phyloP scores from a whole-genome alignment of 257 asterid species.

The Rubia yunnanensis region DNA sequence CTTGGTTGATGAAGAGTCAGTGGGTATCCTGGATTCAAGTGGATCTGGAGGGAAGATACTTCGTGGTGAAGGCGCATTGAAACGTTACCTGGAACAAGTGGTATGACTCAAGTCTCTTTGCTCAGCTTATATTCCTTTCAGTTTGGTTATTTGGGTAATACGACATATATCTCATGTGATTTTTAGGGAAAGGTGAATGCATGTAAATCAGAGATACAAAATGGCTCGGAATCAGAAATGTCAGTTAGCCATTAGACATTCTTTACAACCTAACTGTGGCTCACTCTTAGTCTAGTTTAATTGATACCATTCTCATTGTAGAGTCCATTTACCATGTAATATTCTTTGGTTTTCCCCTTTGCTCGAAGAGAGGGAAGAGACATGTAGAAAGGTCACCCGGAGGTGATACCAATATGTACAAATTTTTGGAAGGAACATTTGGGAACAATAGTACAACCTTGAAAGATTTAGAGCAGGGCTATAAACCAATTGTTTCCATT shows the following conservation, averaged over 20 bases:
- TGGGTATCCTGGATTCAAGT: constrained; percentile 39
- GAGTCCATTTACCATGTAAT: neutral
- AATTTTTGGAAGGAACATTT: no score
- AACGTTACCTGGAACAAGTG: constrained; percentile 39
- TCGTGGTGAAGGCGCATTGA: constrained; percentile 63
- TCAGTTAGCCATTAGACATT: constrained; percentile 53
- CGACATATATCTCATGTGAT: neutral
- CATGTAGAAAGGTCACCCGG: no score
- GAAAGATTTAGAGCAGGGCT: neutral
- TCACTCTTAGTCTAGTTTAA: constrained; percentile 5
- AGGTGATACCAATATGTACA: no score
- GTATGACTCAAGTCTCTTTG: constrained; percentile 22
- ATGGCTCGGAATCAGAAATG: constrained; percentile 37
- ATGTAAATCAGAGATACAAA: constrained; percentile 36
- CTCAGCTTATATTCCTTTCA: neutral
- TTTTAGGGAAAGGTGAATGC: constrained; percentile 35
- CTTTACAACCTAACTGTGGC: neutral
- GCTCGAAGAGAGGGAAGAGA: neutral
- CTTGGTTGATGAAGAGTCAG: constrained; percentile 74
- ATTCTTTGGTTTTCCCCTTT: neutral
- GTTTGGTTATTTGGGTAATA: neutral
- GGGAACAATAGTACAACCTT: neutral
- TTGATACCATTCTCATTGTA: neutral
- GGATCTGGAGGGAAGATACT: constrained; percentile 83
- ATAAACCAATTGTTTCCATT: neutral